Conservation (phyloP, 257 asterid genomes). For the Plantago elongata region DNA sequence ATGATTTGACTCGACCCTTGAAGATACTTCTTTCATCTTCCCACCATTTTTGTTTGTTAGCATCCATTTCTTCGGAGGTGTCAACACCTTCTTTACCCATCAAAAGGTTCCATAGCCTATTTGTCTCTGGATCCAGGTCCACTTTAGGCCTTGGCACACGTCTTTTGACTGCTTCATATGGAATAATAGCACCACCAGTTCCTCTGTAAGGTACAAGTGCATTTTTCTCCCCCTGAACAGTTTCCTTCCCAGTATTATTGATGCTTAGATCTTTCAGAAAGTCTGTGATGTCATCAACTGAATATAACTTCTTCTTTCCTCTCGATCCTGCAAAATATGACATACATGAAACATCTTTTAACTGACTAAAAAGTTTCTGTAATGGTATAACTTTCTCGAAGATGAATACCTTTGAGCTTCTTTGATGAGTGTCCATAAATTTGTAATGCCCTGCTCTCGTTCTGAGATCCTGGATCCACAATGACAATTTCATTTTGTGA, state of each 20-base stretch:
- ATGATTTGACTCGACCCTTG: conserved; percentile 77
- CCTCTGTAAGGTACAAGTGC: conserved; percentile 72
- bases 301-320: conserved; percentile 18
- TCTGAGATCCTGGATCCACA: conserved; percentile 27
- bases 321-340: conserved; percentile 45
- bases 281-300: conserved; percentile 39
- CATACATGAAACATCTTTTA: neutral
- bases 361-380: conserved; percentile 14
- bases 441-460: conserved; percentile 26
- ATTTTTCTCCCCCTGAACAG: conserved; percentile 26
- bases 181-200: conserved; percentile 47
- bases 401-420: conserved; percentile 46
- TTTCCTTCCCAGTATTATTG: conserved; percentile 24
- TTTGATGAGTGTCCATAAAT: conserved; percentile 29
- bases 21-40: conserved; percentile 73
- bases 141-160: conserved; percentile 71
- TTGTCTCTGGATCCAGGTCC: conserved; percentile 90
- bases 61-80: conserved; percentile 46
- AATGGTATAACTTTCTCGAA: conserved; percentile 9
- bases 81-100: conserved; percentile 70
- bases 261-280: conserved; percentile 41
- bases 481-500: conserved; percentile 30
- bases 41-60: conserved; percentile 74
- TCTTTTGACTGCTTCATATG: conserved; percentile 44
- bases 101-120: conserved; percentile 75